These are phyloP conservation scores for Misopates orontium DNA, from an alignment of 257 asterid genomes.

Conservation along the genomic window DNA sequence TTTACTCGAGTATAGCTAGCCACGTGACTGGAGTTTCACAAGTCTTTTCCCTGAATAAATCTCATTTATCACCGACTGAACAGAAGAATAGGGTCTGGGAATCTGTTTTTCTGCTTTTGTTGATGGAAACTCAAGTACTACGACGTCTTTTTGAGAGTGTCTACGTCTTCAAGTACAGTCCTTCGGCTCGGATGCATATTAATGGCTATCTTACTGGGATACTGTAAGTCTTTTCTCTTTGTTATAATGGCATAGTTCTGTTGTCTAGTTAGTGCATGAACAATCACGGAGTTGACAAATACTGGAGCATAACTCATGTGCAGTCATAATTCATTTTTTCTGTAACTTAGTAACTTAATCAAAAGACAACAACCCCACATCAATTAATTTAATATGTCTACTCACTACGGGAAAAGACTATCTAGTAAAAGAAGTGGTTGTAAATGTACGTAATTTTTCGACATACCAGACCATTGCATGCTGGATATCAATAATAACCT, in stretches of 20 bases:
- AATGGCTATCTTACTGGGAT: constrained; percentile 68
- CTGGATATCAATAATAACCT: background rate
- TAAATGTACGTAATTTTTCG: too few relatives aligned
- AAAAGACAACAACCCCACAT: background rate
- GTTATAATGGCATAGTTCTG: too few relatives aligned
- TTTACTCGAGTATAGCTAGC: constrained; percentile 60
- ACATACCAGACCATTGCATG: background rate
- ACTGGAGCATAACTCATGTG: background rate
- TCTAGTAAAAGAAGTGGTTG: background rate
- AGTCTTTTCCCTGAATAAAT: constrained; percentile 39
- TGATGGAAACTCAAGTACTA: constrained; percentile 81
- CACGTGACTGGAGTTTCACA: constrained; percentile 67
- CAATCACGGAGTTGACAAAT: too few relatives aligned
- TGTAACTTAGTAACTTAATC: background rate
- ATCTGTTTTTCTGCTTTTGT: constrained; percentile 72
- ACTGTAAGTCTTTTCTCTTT: constrained; percentile 50
- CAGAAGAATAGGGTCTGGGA: constrained; percentile 49
- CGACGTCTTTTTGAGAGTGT: constrained; percentile 83
- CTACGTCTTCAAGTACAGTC: constrained; percentile 75
- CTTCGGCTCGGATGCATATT: constrained; percentile 86
- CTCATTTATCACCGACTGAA: constrained; percentile 37
- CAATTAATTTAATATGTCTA: background rate
- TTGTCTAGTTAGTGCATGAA: too few relatives aligned
- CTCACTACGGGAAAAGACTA: background rate
- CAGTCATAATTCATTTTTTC: constrained; percentile 1